Evolutionary conservation across 305 asterid species (phyloP).

Genomic region (Nicotiana rustica): DNA sequence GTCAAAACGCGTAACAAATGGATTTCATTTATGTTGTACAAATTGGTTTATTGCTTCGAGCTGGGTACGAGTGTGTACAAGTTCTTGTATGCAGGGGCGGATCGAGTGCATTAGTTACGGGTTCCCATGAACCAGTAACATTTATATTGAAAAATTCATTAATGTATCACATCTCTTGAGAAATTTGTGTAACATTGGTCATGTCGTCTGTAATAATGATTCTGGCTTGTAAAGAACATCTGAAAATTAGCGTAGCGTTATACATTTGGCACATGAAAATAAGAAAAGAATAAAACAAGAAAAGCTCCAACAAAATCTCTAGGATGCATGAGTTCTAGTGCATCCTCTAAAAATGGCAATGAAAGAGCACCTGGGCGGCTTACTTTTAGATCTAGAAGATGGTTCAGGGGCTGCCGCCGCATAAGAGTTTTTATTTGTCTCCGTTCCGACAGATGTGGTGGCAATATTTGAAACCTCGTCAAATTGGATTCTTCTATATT

Average conservation of each 20-base stretch:
- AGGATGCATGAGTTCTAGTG: constrained; percentile 44
- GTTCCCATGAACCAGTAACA: too few relatives aligned
- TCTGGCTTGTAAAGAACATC: not conserved
- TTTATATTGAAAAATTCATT: too few relatives aligned
- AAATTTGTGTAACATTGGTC: too few relatives aligned
- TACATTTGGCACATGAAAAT: not conserved
- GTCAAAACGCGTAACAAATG: too few relatives aligned
- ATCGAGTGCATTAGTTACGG: too few relatives aligned
- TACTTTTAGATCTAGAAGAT: constrained; percentile 44
- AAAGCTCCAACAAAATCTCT: not conserved
- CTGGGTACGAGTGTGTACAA: too few relatives aligned
- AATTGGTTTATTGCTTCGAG: too few relatives aligned
- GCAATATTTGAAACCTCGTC: not conserved
- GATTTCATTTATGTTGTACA: too few relatives aligned
- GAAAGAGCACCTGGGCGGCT: constrained; percentile 46
- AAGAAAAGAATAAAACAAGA: not conserved
- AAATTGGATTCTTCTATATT: constrained; percentile 9
- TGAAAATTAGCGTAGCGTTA: not conserved
- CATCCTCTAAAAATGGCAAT: constrained; percentile 53
- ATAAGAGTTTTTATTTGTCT: constrained; percentile 30
- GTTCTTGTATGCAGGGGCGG: too few relatives aligned
- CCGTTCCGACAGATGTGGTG: not conserved
- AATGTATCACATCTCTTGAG: too few relatives aligned
- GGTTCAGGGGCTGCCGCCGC: not conserved
- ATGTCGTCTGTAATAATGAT: not conserved